Evolutionary conservation across 495 filamentous ascomycete genomes (phyloP), one percentile per base, ranked within the genome.

Genomic region (Penicillium cosmopolitanum): DNA sequence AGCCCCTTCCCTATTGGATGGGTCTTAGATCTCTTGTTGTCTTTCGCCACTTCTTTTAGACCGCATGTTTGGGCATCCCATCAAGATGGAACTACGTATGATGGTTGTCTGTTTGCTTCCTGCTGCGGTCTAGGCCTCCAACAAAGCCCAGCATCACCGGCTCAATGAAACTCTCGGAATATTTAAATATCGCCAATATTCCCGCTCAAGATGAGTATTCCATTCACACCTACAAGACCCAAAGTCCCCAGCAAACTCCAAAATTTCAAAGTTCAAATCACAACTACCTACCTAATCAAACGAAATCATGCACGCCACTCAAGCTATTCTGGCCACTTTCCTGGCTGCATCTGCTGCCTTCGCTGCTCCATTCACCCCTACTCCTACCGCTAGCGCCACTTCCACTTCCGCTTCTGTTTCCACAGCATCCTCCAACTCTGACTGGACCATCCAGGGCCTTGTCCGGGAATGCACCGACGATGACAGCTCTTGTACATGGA

Each of bases 391-490:
- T 16, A 43, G 19, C 11, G 18, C 23, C 21, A 48, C 7, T 8
- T 16, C 15, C 40, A 43, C 15, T 8, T 16, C 15, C 13, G 19
- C 15, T 18, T 43, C 40, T 9, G 16, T 12, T 25, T 33, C 50
- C 50, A 16, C 31, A 0, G 12, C 28, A 16, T 18, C 50, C 5
- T 16, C 40, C 21, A 19, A 46, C 12, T 15, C 31, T 4, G 50
- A 53, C 35, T 53, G 51, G 51, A n/a, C 11, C 9, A 53, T 53
- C 35, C 33, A 53, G 35, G 38, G 38, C 21, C 51, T 53, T 12
- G 34, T 16, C 21, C 51, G 51, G 4, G 51, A 43, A n/a, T 53
- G 51, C 18, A 53, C 15, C 18, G 36, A 53, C 6, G 51, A 36
- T 15, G 13, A 53, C 12, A 25, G 21, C 34, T 53, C 51, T 0